Evolutionary conservation across 768 basidiomycete species (phyloP).

Genomic region (Podaxis pistillaris): DNA sequence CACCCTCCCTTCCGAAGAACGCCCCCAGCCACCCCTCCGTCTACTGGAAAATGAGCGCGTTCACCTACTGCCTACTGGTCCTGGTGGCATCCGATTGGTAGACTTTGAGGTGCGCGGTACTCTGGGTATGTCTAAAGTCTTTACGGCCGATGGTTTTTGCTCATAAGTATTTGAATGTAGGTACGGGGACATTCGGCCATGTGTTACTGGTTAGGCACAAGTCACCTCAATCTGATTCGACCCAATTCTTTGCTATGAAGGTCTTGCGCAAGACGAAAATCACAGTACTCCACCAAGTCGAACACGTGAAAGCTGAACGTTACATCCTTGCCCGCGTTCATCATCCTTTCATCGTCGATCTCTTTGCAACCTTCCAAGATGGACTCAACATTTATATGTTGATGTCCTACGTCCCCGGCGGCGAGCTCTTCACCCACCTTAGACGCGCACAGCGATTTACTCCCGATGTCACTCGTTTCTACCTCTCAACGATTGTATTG

Average conservation of each 20-base stretch:
- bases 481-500: conserved; percentile 93
- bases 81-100: conserved; percentile 60
- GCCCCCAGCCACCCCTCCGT: conserved; percentile 42
- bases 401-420: conserved; percentile 93
- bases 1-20: conserved; percentile 6
- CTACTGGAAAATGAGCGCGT: conserved; percentile 70
- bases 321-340: conserved; percentile 88
- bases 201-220: conserved; percentile 87
- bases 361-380: conserved; percentile 95
- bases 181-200: conserved; percentile 94
- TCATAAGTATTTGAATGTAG: conserved; percentile 34
- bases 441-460: conserved; percentile 93
- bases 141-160: conserved; percentile 7
- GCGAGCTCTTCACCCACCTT: conserved; percentile 95
- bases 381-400: conserved; percentile 97
- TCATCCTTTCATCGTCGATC: conserved; percentile 95
- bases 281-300: conserved; percentile 89
- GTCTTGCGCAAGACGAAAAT: conserved; percentile 85
- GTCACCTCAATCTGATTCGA: conserved; percentile 45
- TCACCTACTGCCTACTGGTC: conserved; percentile 56
- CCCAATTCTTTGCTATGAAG: conserved; percentile 83
- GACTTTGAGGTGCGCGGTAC: conserved; percentile 84
- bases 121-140: conserved; percentile 13
- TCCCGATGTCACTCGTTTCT: conserved; percentile 97
- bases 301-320: conserved; percentile 96